Evolutionary conservation across 2,329 filamentous ascomycete genomes (phyloP).

Genomic region (Nigrospora sphaerica): DNA sequence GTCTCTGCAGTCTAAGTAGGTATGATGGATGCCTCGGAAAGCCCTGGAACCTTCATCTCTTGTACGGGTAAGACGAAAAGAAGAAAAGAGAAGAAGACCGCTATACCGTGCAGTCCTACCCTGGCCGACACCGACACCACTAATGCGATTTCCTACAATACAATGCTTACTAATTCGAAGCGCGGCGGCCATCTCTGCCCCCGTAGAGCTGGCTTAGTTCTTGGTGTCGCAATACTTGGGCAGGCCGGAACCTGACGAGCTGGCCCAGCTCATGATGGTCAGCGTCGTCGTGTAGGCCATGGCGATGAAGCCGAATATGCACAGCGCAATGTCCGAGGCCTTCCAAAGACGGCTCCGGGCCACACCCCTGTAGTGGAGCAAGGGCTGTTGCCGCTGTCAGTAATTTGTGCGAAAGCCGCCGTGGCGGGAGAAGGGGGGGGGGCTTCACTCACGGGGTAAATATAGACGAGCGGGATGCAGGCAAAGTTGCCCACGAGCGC

Average conservation of each 20-base stretch:
- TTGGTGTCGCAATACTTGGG: slow-evolving; percentile 49
- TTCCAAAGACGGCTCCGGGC: slow-evolving; percentile 63
- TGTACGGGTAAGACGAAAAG: background rate
- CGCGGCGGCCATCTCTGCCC: too few relatives aligned
- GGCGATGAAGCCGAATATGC: slow-evolving; percentile 74
- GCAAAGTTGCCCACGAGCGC: slow-evolving; percentile 94
- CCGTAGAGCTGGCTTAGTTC: slow-evolving; percentile 2
- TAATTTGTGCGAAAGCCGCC: slow-evolving; percentile 9
- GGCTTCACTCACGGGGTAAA: slow-evolving; percentile 81
- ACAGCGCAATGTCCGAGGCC: slow-evolving; percentile 65
- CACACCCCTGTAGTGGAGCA: slow-evolving; percentile 81
- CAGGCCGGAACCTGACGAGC: slow-evolving; percentile 29
- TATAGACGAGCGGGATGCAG: slow-evolving; percentile 93
- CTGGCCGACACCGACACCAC: background rate
- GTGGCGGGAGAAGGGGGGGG: too few relatives aligned
- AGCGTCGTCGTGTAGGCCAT: slow-evolving; percentile 90
- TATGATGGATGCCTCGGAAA: too few relatives aligned
- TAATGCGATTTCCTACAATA: background rate
- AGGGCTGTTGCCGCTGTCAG: slow-evolving; percentile 52
- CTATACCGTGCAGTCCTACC: background rate
- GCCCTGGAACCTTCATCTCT: too few relatives aligned
- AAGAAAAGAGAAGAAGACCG: background rate
- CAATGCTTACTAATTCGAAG: too few relatives aligned
- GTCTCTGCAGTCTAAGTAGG: too few relatives aligned
- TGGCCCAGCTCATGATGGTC: slow-evolving; percentile 82